Evolutionary conservation across 2,329 filamentous ascomycete genomes (phyloP), one percentile per base, ranked within the genome.

Genomic region (Stagonosporopsis cucurbitacearum): DNA sequence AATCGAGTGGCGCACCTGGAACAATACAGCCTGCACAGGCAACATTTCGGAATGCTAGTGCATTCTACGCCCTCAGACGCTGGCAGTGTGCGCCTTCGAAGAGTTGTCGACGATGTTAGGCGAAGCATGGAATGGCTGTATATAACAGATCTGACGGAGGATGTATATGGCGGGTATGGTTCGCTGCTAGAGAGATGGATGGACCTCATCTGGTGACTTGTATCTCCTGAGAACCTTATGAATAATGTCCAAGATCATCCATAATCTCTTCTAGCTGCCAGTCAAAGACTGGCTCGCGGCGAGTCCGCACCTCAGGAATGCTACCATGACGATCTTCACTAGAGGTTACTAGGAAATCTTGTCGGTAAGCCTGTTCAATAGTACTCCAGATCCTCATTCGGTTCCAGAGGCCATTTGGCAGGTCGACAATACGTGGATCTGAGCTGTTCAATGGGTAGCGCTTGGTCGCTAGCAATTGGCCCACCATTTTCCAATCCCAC

Each of bases 311-410:
- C 5, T 37, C 42, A 26, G 37, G 7, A 4, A 32, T 12, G 23
- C 36, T 42, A 8, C 25, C 22, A n/a, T 17, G 12, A 3, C 13
- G 25, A 4, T 28, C 4, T 3, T 8, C n/a, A 4, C 2, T 19
- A 8, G 23, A 42, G n/a, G 25, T 7, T 5, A 5, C n/a, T 4
- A 30, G 13, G 8, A 26, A 42, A n/a, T 57, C 49, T 8, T 35
- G 22, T 8, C 17, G 39, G 20, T 26, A 50, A 15, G 54, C 66
- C 40, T 65, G 59, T 45, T 66, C 58, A 6, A 68, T 45, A 20
- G 63, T 64, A 19, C 49, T 59, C 68, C 67, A 70, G 11, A 71
- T 69, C 23, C 68, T 60, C 26, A 62, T 64, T 37, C 68, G 53
- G 43, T 71, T 69, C 66, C 65, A 68, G 26, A 67, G 57, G 15